Evolutionary conservation across 768 basidiomycete species (phyloP).

Genomic region (Rhizopogon sp.): DNA sequence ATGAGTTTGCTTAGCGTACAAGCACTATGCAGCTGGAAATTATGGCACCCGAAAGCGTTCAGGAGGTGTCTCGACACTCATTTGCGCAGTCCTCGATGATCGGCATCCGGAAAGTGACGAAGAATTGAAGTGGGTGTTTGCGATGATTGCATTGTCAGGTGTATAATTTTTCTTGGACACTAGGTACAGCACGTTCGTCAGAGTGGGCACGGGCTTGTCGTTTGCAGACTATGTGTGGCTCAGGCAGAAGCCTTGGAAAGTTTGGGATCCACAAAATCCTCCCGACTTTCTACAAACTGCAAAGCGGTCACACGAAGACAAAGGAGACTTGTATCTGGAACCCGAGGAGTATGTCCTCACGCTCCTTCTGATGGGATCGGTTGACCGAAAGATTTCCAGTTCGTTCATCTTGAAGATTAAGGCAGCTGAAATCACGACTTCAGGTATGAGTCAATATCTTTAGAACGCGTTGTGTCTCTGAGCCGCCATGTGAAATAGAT

Average conservation of each 20-base stretch:
- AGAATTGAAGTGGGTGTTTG: conserved; percentile 51
- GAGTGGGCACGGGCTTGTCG: conserved; percentile 86
- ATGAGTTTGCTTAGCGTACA: background rate
- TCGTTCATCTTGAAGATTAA: conserved; percentile 94
- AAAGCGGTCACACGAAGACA: conserved; percentile 63
- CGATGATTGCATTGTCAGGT: background rate
- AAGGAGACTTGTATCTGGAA: conserved; percentile 87
- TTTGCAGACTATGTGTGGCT: conserved; percentile 87
- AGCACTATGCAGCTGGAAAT: conserved; percentile 58
- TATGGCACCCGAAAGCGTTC: conserved; percentile 85
- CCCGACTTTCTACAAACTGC: conserved; percentile 67
- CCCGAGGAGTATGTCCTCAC: conserved; percentile 67
- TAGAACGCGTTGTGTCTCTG: background rate
- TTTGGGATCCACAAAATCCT: conserved; percentile 66
- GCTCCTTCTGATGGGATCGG: background rate
- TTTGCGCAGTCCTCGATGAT: conserved; percentile 88
- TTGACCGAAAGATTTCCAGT: conserved; percentile 34
- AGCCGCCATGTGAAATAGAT: conserved; percentile 36
- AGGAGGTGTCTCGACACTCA: conserved; percentile 83
- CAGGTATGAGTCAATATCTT: conserved; percentile 43
- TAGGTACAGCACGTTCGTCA: conserved; percentile 85
- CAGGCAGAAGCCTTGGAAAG: conserved; percentile 75
- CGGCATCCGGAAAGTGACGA: conserved; percentile 48
- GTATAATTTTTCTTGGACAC: background rate
- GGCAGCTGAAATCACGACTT: conserved; percentile 81